Conservation (phyloP, 2,329 filamentous ascomycete genomes). For the Beauveria pseudobassiana region DNA sequence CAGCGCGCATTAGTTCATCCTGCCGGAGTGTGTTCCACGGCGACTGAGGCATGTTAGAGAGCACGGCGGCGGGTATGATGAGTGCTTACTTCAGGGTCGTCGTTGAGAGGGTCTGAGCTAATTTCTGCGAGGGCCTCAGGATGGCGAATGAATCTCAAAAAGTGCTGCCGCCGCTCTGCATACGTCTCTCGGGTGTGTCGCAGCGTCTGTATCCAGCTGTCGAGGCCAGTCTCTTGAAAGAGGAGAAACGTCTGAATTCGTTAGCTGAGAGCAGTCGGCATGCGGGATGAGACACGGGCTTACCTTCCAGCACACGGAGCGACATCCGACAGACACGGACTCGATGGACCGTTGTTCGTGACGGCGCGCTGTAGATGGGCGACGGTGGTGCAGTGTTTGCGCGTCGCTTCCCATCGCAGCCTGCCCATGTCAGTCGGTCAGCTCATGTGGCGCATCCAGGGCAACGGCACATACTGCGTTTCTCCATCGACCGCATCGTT, state of each 20-base stretch:
- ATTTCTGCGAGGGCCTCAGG: conserved; percentile 69
- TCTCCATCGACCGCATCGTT: conserved; percentile 30
- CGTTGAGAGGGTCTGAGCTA: conserved; percentile 74
- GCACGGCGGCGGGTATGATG: background rate
- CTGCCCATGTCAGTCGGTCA: conserved; percentile 33
- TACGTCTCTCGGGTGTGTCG: conserved; percentile 68
- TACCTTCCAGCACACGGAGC: conserved; percentile 91
- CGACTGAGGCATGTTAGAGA: conserved; percentile 49
- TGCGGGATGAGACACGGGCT: conserved; percentile 3
- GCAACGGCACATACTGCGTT: conserved; percentile 25
- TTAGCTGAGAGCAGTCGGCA: conserved; percentile 10
- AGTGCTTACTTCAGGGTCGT: conserved; percentile 53
- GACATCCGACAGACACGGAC: conserved; percentile 63
- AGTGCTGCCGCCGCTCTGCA: conserved; percentile 60
- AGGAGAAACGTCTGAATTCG: conserved; percentile 64
- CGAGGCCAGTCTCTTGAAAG: conserved; percentile 57
- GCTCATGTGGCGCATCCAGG: background rate
- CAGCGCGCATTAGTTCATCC: conserved; percentile 75
- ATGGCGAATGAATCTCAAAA: conserved; percentile 75
- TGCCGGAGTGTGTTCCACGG: conserved; percentile 83
- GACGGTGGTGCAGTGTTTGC: conserved; percentile 49
- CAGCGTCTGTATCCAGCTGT: conserved; percentile 62
- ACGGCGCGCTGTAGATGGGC: conserved; percentile 58
- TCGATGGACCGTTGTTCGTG: conserved; percentile 48
- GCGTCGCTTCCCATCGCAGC: conserved; percentile 60